These are phyloP conservation scores for Scheffersomyces parashehatae DNA, from an alignment of 1,139 yeast genomes.

Conservation along the genomic window DNA sequence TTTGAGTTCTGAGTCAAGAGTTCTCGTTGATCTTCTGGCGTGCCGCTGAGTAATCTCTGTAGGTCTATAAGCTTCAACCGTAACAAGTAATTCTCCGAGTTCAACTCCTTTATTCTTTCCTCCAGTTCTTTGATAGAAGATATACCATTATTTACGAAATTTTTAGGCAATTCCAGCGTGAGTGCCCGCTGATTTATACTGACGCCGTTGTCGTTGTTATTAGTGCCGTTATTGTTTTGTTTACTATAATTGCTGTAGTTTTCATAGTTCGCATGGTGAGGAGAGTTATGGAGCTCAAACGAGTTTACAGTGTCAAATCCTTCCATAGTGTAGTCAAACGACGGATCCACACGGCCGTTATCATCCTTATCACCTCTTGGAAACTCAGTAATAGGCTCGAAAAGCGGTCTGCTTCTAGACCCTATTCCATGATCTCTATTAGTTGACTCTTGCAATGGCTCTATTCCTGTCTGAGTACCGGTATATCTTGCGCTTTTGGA, in stretches of 20 bases:
- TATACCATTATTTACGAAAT: slow-evolving; percentile 26
- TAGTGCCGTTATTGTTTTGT: too few species aligned
- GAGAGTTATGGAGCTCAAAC: slow-evolving; percentile 2
- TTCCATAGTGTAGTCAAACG: slow-evolving; percentile 36
- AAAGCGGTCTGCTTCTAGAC: slow-evolving; percentile 4
- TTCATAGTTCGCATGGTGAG: not conserved
- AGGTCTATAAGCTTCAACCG: slow-evolving; percentile 59
- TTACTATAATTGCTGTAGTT: too few species aligned
- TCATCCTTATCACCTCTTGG: slow-evolving; percentile 2
- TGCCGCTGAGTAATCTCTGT: slow-evolving; percentile 46
- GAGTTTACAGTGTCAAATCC: slow-evolving; percentile 13
- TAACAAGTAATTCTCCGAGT: slow-evolving; percentile 63
- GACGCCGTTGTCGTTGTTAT: too few species aligned
- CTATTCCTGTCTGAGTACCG: too few species aligned
- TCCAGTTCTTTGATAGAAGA: slow-evolving; percentile 55
- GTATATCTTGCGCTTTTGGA: slow-evolving; percentile 5
- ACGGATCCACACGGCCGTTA: not conserved
- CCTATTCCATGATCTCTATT: too few species aligned
- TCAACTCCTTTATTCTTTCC: slow-evolving; percentile 47
- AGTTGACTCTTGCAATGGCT: too few species aligned
- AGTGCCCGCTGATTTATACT: too few species aligned
- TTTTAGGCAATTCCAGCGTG: slow-evolving; percentile 6
- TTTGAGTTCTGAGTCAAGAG: slow-evolving; percentile 40
- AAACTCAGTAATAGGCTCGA: slow-evolving; percentile 8
- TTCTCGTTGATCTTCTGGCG: slow-evolving; percentile 44